Percentiles rank a stretch among this genome's conserved stretches.
These are phyloP conservation scores for Paramecium caudatum DNA, from an alignment of 73 alveolate species.

Conservation along the genomic window DNA sequence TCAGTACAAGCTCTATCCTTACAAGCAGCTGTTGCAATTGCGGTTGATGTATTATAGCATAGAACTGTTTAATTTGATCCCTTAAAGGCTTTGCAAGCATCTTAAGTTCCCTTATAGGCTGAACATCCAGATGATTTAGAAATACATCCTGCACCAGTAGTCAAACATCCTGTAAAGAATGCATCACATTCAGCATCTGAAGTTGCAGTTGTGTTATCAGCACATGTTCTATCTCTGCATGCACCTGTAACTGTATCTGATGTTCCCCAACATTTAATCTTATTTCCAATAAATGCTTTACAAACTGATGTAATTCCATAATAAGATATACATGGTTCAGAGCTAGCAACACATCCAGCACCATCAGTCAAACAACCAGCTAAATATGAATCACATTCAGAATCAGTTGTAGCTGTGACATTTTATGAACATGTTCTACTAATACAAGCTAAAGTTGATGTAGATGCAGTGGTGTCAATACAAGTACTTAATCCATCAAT, in stretches of 20 bases:
- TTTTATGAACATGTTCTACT: background rate
- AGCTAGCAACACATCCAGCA: background rate
- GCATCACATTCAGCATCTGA: slow-evolving; percentile 7
- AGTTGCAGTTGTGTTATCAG: slow-evolving; percentile 23
- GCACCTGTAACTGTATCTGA: background rate
- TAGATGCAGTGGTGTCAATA: background rate
- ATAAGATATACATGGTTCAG: slow-evolving; percentile 29
- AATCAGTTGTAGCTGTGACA: slow-evolving; percentile 28
- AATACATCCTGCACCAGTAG: slow-evolving; percentile 49
- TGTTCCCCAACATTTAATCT: slow-evolving; percentile 13
- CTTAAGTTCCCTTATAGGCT: background rate
- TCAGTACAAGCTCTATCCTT: background rate
- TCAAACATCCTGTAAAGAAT: slow-evolving; percentile 23
- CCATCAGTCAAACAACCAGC: slow-evolving; percentile 45
- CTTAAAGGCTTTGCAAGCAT: background rate
- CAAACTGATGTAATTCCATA: background rate
- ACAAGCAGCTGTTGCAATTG: background rate
- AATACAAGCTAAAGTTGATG: background rate
- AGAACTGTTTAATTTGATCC: background rate
- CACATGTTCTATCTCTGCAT: background rate
- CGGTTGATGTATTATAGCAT: background rate
- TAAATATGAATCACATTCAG: background rate
- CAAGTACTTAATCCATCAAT: background rate
- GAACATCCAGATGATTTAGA: background rate
- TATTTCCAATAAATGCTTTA: background rate